Conservation (phyloP, 805 yeast genomes). For the Sugiyamaella americana region DNA sequence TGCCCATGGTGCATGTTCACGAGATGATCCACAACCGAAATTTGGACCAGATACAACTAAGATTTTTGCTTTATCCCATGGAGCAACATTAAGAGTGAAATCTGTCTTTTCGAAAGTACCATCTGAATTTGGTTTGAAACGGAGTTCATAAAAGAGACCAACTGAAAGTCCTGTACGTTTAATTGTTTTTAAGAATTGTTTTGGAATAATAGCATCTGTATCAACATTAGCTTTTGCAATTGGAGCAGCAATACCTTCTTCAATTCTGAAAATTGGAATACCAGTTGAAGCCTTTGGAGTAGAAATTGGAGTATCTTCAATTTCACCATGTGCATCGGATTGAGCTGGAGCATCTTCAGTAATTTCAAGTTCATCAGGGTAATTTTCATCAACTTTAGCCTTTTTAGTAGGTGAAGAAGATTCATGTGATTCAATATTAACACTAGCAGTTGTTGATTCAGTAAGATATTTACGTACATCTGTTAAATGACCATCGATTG, state of each 20-base stretch:
- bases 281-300: slow-evolving; percentile 39
- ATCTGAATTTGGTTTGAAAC: slow-evolving; percentile 55
- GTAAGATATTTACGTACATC: slow-evolving; percentile 76
- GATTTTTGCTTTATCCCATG: slow-evolving; percentile 74
- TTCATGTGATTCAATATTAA: slow-evolving; percentile 19
- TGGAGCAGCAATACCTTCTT: slow-evolving; percentile 89
- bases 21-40: slow-evolving; percentile 98
- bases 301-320: slow-evolving; percentile 16
- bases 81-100: slow-evolving; percentile 79
- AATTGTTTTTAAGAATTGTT: slow-evolving; percentile 95
- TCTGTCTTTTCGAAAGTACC: slow-evolving; percentile 73
- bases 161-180: slow-evolving; percentile 88
- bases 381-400: slow-evolving; percentile 48
- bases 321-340: slow-evolving; percentile 46
- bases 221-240: slow-evolving; percentile 92
- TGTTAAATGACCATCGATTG: slow-evolving; percentile 79
- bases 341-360: slow-evolving; percentile 44
- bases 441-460: slow-evolving; percentile 31
- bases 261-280: slow-evolving; percentile 66
- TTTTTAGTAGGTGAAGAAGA: slow-evolving; percentile 40
- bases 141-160: slow-evolving; percentile 87
- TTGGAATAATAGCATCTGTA: slow-evolving; percentile 98
- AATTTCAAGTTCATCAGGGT: slow-evolving; percentile 37
- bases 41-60: slow-evolving; percentile 92
- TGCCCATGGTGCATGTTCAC: slow-evolving; percentile 99